These are phyloP conservation scores for Heterobasidion annosum DNA, from an alignment of 1,284 basidiomycete genomes.

Conservation along the genomic window DNA sequence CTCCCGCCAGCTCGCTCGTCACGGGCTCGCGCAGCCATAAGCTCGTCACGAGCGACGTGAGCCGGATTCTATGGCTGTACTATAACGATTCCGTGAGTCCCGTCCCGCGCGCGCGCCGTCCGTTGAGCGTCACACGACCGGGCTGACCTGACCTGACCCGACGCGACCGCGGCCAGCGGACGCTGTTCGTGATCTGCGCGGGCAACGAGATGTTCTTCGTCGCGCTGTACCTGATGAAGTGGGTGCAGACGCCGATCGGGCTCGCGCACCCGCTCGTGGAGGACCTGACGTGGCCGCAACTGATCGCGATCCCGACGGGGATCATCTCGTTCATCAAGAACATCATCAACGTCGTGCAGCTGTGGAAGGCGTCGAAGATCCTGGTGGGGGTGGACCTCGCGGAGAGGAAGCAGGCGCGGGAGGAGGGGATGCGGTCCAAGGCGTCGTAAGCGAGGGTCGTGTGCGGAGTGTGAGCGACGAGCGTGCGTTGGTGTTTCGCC, in stretches of 20 bases:
- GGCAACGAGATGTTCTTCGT: conserved; percentile 98
- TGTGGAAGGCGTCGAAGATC: conserved; percentile 98
- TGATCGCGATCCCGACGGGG: conserved; percentile 58
- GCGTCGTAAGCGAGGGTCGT: conserved; percentile 7
- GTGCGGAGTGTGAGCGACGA: too few relatives aligned
- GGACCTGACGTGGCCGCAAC: conserved; percentile 72
- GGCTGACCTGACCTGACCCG: neutral
- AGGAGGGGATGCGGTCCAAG: conserved; percentile 25
- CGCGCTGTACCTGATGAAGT: conserved; percentile 90
- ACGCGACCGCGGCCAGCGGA: conserved; percentile 39
- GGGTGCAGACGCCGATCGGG: conserved; percentile 62
- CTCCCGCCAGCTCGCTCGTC: conserved; percentile 67
- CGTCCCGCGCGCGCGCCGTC: neutral
- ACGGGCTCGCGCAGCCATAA: conserved; percentile 95
- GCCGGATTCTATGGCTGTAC: conserved; percentile 86
- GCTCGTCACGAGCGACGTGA: conserved; percentile 84
- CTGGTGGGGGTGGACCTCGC: conserved; percentile 85
- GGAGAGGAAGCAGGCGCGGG: conserved; percentile 66
- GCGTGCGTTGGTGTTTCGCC: neutral
- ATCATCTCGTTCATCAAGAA: conserved; percentile 85
- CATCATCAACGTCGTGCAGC: conserved; percentile 91
- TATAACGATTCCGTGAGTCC: conserved; percentile 83
- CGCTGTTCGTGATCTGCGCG: conserved; percentile 92
- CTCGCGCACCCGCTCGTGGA: conserved; percentile 21
- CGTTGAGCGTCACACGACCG: neutral